Evolutionary conservation across 2,329 filamentous ascomycete genomes (phyloP), one percentile per base, ranked within the genome.

Genomic region (Herpotrichia juniperi): DNA sequence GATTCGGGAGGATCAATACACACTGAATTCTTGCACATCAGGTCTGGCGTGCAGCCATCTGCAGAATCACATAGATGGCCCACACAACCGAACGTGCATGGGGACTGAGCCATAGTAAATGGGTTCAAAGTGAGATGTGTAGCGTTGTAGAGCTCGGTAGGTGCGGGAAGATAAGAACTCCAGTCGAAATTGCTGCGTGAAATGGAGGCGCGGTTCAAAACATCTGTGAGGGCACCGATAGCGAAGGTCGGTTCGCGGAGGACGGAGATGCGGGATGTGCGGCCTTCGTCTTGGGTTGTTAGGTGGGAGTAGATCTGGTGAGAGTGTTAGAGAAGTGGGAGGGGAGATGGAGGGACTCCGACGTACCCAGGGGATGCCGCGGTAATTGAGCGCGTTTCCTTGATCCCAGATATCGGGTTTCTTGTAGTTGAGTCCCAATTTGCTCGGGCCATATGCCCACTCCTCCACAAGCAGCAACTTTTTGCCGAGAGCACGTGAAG

Each of bases 321-420:
- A 45, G 34, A 7, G 19, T 32, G 21, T 26, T 26, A 28, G 24
- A 19, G 7, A 6, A 4, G 2, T 22, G 5, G 25, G 3, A 25
- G 30, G 2, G 28, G 6, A 30, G 35, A 17, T 8, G 30, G 14
- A 34, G 17, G 3, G 10, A 25, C n/a, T 4, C 14, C n/a, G 26
- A 53, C 57, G 16, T 61, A 72, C 68, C 70, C 70, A 73, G 17
- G 70, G 70, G 24, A 73, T 71, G 1, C 70, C 70, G 16, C 70
- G 59, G n/a, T 61, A 54, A 42, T 73, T 72, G 42, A 73, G 50
- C 8, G 68, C 69, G 43, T 67, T 69, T 2, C 67, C 70, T 52
- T 72, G 69, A 44, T 73, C 70, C 44, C 67, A 72, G 12, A 73
- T 54, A 1, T 65, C 68, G 35, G 66, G 57, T 30, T 64, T 66